phyloP scores from a whole-genome alignment of 768 basidiomycete genomes.

The Austroboletus eburneus region DNA sequence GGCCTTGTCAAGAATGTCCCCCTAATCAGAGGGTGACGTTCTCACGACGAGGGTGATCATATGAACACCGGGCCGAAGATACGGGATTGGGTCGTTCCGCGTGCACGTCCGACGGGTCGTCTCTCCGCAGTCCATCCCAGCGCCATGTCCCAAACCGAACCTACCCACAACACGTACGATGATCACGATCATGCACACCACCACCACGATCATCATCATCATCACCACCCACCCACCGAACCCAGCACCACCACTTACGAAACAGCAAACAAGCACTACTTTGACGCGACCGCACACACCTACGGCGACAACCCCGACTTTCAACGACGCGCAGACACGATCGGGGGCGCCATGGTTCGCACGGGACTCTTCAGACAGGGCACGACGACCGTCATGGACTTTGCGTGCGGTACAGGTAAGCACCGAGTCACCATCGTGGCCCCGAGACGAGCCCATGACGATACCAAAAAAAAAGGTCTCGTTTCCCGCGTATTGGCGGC shows the following conservation, averaged over 20 bases:
- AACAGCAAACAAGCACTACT: constrained; percentile 24
- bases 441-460: too few species aligned
- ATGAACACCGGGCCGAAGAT: too few species aligned
- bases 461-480: constrained; percentile 50
- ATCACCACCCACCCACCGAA: not conserved
- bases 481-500: constrained; percentile 60
- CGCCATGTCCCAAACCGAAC: too few species aligned
- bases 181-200: too few species aligned
- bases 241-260: constrained; percentile 17
- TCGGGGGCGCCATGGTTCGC: constrained; percentile 28
- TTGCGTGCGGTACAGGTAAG: constrained; percentile 69
- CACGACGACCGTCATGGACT: constrained; percentile 61
- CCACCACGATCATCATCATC: not conserved
- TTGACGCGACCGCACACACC: constrained; percentile 20
- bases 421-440: not conserved
- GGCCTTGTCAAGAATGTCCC: too few species aligned
- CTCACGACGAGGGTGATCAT: too few species aligned
- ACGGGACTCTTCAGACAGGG: constrained; percentile 50
- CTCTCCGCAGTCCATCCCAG: too few species aligned
- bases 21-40: too few species aligned
- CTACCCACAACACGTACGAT: too few species aligned
- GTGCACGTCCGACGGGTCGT: too few species aligned
- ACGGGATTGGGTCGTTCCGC: too few species aligned
- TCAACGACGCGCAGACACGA: constrained; percentile 17
- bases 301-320: constrained; percentile 25